These are phyloP conservation scores for Colletotrichum lupini DNA, from an alignment of 2,329 filamentous ascomycete species.

Conservation along the genomic window DNA sequence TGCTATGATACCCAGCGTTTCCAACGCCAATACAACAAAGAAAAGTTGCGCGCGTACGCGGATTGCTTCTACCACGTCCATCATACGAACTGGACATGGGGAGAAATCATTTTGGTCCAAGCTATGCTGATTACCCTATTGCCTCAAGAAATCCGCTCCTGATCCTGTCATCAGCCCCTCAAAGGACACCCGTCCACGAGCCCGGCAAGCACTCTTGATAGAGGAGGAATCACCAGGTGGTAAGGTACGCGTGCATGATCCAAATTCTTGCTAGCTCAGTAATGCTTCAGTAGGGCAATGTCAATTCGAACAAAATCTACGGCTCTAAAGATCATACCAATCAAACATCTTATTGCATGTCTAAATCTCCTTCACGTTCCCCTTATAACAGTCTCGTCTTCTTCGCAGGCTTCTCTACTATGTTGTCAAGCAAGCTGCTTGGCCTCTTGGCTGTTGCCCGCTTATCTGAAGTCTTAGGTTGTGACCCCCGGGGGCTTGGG, in stretches of 20 bases:
- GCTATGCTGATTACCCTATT: not conserved
- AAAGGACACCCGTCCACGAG: not conserved
- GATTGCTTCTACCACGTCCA: not conserved
- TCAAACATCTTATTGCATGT: not conserved
- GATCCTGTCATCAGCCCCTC: not conserved
- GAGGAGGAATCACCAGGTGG: too few species aligned
- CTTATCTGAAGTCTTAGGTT: not conserved
- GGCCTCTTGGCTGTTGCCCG: not conserved
- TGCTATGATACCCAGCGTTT: constrained; percentile 44
- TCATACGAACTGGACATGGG: not conserved
- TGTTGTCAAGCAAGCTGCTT: not conserved
- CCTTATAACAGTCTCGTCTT: not conserved
- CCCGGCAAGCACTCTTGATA: too few species aligned
- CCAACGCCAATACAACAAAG: not conserved
- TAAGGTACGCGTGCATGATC: too few species aligned
- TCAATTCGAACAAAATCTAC: not conserved
- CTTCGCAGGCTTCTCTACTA: not conserved
- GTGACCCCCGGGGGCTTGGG: not conserved
- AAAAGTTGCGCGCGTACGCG: not conserved
- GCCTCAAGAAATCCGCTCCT: not conserved
- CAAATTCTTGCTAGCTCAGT: too few species aligned
- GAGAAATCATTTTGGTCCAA: not conserved
- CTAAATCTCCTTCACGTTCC: not conserved
- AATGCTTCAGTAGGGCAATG: too few species aligned
- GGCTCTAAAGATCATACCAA: not conserved